A percentile compares a stretch with the other conserved stretches of the same genome.
phyloP scores from a whole-genome alignment of 2,329 filamentous ascomycete species.

The Rhynchosporium graminicola region DNA sequence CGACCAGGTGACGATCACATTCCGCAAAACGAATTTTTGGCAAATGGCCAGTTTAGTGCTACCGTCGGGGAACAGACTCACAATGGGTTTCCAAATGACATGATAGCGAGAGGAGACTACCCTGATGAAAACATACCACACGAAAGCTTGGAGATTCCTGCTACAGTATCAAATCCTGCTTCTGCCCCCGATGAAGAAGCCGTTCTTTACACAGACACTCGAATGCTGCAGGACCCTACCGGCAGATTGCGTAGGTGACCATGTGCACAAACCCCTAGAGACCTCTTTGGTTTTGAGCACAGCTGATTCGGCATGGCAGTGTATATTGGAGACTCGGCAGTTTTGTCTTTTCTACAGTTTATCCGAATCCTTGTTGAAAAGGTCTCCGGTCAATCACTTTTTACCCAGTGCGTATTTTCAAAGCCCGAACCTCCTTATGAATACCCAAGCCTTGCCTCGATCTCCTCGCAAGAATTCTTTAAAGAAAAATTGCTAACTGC shows the following conservation, averaged over 20 bases:
- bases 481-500: too few species aligned
- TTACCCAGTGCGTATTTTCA: slow-evolving; percentile 22
- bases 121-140: background rate
- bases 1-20: background rate
- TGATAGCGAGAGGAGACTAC: background rate
- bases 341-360: slow-evolving; percentile 36
- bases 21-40: background rate
- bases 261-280: background rate
- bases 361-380: slow-evolving; percentile 35
- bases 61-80: background rate
- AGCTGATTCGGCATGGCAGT: slow-evolving; percentile 24
- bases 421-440: too few species aligned
- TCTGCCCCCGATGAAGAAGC: slow-evolving; percentile 56
- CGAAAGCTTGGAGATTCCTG: background rate
- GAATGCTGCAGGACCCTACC: slow-evolving; percentile 61
- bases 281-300: background rate
- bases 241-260: slow-evolving; percentile 54
- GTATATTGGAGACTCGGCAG: slow-evolving; percentile 37
- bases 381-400: slow-evolving; percentile 32
- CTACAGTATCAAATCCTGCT: background rate
- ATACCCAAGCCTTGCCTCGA: too few species aligned
- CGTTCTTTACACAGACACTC: slow-evolving; percentile 53
- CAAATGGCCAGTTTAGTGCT: background rate
- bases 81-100: background rate
- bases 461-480: too few species aligned